Evolutionary conservation across 306 rosid genomes (phyloP), one percentile per base, ranked within the genome.

Genomic region (Glycine soja): DNA sequence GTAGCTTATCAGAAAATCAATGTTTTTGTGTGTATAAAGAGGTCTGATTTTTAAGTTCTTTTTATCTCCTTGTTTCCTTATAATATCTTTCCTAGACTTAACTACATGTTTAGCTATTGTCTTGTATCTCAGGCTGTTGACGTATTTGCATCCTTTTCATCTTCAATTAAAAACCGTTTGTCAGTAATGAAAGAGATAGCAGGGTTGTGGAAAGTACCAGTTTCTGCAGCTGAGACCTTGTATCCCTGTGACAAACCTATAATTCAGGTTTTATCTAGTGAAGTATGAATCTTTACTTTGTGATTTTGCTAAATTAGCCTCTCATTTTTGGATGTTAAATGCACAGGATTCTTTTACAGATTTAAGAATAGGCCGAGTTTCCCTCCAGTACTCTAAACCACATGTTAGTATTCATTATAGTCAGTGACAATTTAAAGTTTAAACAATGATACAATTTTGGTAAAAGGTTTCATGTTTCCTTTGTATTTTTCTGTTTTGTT

Each of bases 141-240:
- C 74, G 74, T 95, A 83, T 95, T 95, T 82, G 96, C 97, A 0
- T 89, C 95, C 80, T 95, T 88, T 70, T 92, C 97, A 48, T 76
- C 90, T 47, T 88, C 94, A 46, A 42, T 30, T 81, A 85, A 90
- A 82, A 89, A 83, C 72, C 91, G 99, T 46, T 75, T 89, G 84
- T 79, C 85, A 66, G 63, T 92, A 80, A 95, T 92, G 92, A 85
- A 89, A 90, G 88, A 86, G 15, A 88, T 95, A 42, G 93, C 95
- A 2, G 88, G 65, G 82, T 40, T 88, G 83, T 93, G 99, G 99
- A 81, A 79, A 24, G 82, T 85, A 83, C 91, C 87, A 50, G 78
- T 78, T 78, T 87, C 88, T 80, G 83, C 77, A 67, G 82, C 88
- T 67, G 97, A 86, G 85, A 74, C 86, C 48, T 85, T 95, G 76